Conservation (phyloP, 345 rosid genomes). For the Salix dunnii region DNA sequence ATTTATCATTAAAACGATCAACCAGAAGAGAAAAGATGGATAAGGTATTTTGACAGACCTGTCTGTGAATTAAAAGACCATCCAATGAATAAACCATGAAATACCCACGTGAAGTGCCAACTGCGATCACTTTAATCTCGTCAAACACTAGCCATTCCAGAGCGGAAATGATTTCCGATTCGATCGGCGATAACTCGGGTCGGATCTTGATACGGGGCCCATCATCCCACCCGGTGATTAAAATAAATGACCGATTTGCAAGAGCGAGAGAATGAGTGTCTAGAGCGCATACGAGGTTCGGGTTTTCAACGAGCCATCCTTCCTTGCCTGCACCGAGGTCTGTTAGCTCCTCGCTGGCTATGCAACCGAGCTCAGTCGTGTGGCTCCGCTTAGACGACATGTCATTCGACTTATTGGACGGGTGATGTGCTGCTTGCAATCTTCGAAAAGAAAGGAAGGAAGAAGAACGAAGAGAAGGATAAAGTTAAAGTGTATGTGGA, state of each 20-base stretch:
- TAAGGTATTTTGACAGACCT: constrained; percentile 35
- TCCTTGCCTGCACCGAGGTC: constrained; percentile 92
- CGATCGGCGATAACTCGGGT: constrained; percentile 79
- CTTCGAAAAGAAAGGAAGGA: background rate
- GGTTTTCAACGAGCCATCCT: constrained; percentile 77
- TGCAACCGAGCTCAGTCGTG: constrained; percentile 79
- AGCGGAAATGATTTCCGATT: constrained; percentile 63
- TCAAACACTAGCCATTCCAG: constrained; percentile 85
- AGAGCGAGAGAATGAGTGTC: constrained; percentile 68
- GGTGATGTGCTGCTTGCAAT: background rate
- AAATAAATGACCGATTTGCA: constrained; percentile 51
- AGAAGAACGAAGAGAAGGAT: background rate
- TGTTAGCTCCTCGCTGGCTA: constrained; percentile 70
- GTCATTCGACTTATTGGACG: background rate
- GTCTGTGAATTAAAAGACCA: constrained; percentile 75
- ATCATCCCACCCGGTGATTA: constrained; percentile 71
- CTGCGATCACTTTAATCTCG: constrained; percentile 57
- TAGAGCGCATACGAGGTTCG: constrained; percentile 62
- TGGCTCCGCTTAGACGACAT: constrained; percentile 45
- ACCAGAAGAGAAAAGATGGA: background rate
- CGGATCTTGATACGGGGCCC: constrained; percentile 73
- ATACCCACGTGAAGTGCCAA: constrained; percentile 82
- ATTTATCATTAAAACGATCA: background rate
- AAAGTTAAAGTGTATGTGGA: background rate
- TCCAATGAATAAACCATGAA: constrained; percentile 60